phyloP scores from a whole-genome alignment of 164 flowering plant species.

The Vitis rupestris region DNA sequence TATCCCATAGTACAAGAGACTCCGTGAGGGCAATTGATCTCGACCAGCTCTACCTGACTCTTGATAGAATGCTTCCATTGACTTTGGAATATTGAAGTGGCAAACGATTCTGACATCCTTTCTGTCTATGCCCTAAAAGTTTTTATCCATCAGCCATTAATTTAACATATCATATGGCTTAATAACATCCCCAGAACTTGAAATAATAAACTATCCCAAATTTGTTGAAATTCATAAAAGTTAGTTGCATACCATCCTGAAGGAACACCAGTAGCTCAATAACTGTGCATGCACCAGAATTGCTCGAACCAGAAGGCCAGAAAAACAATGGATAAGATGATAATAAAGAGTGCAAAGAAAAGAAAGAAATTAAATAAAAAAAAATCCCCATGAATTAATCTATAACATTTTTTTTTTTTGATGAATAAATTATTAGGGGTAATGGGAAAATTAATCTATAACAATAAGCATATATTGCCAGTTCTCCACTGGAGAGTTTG shows the following conservation, averaged over 20 bases:
- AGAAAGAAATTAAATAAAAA: background rate
- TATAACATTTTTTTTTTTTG: too few relatives aligned
- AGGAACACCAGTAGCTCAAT: constrained; percentile 27
- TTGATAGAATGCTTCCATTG: constrained; percentile 95
- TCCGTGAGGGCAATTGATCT: constrained; percentile 82
- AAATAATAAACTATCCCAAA: background rate
- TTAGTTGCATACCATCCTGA: constrained; percentile 70
- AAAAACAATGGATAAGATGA: constrained; percentile 8
- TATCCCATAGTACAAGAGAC: constrained; percentile 77
- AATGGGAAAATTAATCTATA: background rate
- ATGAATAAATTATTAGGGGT: too few relatives aligned
- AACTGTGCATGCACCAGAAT: constrained; percentile 20
- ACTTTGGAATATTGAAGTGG: constrained; percentile 91
- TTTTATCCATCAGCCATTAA: constrained; percentile 3
- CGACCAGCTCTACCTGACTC: constrained; percentile 99
- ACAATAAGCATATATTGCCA: constrained; percentile 1
- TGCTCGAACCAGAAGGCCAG: constrained; percentile 32
- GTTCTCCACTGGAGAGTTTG: background rate
- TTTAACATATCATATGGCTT: background rate
- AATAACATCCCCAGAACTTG: background rate
- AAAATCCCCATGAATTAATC: background rate
- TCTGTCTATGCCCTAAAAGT: constrained; percentile 79
- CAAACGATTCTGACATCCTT: constrained; percentile 89
- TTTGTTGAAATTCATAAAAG: constrained; percentile 1
- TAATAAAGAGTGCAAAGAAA: background rate